Evolutionary conservation across 2,329 filamentous ascomycete genomes (phyloP).

Genomic region (Sporothrix inflata): DNA sequence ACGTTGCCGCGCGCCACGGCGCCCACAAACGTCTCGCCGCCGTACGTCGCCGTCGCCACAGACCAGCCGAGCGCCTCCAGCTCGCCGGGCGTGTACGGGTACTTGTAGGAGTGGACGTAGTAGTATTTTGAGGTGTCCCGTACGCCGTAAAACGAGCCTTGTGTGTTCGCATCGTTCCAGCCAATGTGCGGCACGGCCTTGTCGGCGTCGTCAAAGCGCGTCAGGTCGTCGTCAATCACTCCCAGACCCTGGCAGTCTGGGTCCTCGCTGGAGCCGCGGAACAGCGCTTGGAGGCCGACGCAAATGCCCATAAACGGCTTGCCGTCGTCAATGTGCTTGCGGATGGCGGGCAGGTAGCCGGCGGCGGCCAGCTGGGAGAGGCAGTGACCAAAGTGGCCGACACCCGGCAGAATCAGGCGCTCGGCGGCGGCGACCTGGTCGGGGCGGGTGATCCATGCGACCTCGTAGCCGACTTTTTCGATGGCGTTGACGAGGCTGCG

Average conservation of each 20-base stretch:
- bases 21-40: conserved; percentile 85
- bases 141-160: conserved; percentile 69
- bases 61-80: conserved; percentile 85
- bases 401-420: conserved; percentile 93
- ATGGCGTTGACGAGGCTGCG: conserved; percentile 96
- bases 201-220: conserved; percentile 72
- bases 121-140: conserved; percentile 90
- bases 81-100: conserved; percentile 71
- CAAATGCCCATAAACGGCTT: conserved; percentile 99
- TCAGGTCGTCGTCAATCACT: conserved; percentile 70
- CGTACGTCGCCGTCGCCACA: conserved; percentile 89
- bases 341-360: conserved; percentile 82
- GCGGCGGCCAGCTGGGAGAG: conserved; percentile 79
- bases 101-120: conserved; percentile 95
- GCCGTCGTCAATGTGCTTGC: conserved; percentile 79
- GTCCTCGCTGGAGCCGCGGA: conserved; percentile 82
- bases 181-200: conserved; percentile 99
- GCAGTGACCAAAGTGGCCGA: conserved; percentile 98
- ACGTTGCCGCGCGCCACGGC: conserved; percentile 85
- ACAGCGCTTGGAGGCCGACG: conserved; percentile 89
- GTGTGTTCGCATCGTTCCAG: conserved; percentile 80
- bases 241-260: conserved; percentile 72
- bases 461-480: conserved; percentile 89
- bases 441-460: conserved; percentile 88
- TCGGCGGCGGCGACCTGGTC: conserved; percentile 81